Evolutionary conservation across 306 rosid genomes (phyloP).

Genomic region (Vachellia collinsii): DNA sequence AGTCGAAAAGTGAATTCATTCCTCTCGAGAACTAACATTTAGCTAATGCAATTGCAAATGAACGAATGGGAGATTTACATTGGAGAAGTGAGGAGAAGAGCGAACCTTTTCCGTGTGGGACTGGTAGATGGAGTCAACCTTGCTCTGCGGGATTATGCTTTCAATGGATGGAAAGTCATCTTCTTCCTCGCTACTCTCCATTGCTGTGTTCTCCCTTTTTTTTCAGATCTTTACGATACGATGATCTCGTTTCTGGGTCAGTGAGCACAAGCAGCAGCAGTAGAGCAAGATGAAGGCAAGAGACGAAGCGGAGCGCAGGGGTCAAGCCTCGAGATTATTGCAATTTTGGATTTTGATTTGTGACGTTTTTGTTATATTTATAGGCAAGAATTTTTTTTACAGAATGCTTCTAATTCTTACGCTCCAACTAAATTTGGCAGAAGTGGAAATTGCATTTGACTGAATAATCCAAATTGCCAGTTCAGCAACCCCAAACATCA

Average conservation of each 20-base stretch:
- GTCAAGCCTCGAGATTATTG: too few relatives aligned
- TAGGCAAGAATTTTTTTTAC: neutral
- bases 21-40: slow-evolving; percentile 2
- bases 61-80: neutral
- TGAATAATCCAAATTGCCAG: too few relatives aligned
- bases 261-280: neutral
- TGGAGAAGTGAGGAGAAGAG: slow-evolving; percentile 10
- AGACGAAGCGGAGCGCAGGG: neutral
- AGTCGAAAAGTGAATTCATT: neutral
- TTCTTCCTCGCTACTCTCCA: slow-evolving; percentile 99
- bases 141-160: slow-evolving; percentile 85
- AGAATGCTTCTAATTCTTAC: too few relatives aligned
- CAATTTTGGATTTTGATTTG: neutral
- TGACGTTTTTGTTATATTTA: neutral
- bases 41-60: neutral
- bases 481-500: too few relatives aligned
- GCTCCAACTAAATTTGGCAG: too few relatives aligned
- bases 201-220: slow-evolving; percentile 13
- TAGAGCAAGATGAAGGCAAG: neutral
- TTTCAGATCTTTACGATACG: neutral
- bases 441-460: too few relatives aligned
- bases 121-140: slow-evolving; percentile 88
- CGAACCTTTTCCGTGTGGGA: slow-evolving; percentile 91
- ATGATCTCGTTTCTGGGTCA: neutral
- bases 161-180: slow-evolving; percentile 92